These are phyloP conservation scores for Colletotrichum sp. DNA, from an alignment of 2,329 filamentous ascomycete species.

Conservation along the genomic window DNA sequence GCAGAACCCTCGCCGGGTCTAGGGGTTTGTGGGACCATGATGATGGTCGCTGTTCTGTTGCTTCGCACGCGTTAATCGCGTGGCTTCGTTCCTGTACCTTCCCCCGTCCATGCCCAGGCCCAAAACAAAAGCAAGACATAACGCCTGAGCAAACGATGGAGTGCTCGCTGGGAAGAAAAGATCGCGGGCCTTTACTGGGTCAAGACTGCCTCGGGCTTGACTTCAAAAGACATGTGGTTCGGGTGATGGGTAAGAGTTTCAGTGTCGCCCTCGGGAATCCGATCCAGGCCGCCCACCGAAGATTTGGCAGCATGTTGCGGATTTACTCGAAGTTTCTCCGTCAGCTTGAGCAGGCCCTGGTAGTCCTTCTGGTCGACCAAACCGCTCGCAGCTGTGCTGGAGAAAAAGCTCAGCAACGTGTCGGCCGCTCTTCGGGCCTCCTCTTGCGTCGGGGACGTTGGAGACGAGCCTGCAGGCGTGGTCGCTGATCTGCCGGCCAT, in stretches of 20 bases:
- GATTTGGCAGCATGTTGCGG: conserved; percentile 44
- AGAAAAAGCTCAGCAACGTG: conserved; percentile 81
- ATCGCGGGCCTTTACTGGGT: conserved; percentile 30
- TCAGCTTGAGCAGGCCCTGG: conserved; percentile 78
- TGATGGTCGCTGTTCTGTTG: conserved; percentile 11
- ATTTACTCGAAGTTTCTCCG: conserved; percentile 82
- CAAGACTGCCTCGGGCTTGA: conserved; percentile 39
- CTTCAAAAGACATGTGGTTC: background rate
- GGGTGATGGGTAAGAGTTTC: conserved; percentile 43
- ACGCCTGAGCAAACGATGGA: background rate
- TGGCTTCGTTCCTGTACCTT: background rate
- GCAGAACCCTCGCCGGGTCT: conserved; percentile 20
- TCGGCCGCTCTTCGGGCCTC: conserved; percentile 84
- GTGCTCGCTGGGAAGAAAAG: background rate
- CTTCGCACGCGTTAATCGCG: background rate
- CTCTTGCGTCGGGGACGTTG: conserved; percentile 78
- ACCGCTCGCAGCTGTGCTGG: conserved; percentile 68
- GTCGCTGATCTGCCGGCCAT: conserved; percentile 38
- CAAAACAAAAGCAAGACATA: conserved; percentile 2
- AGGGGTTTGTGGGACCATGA: conserved; percentile 5
- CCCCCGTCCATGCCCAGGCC: background rate
- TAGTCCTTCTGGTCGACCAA: conserved; percentile 81
- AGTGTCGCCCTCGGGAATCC: conserved; percentile 62
- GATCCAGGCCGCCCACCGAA: conserved; percentile 53
- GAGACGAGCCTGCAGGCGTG: conserved; percentile 58